Base-by-base conservation (phyloP, 1,284 basidiomycete genomes). In the Puccinia sorghi region DNA sequence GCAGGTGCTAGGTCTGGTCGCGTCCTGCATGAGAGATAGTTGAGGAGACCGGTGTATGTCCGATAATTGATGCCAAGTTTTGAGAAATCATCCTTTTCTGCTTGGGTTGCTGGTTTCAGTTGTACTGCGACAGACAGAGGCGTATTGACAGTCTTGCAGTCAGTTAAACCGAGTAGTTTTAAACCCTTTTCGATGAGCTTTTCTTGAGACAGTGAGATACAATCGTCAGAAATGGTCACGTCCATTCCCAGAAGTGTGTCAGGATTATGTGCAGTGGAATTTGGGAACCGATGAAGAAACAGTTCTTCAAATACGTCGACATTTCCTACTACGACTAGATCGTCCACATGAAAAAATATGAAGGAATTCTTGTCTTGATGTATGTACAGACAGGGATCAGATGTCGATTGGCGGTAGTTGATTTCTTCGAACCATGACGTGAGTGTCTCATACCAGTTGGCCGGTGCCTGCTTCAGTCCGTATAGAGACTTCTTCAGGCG, bases 1-100 rank as follows among this genome's bases (percentile, higher is more conserved):
- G n/a, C n/a, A n/a, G n/a, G n/a, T n/a, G n/a, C 32, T 5, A 69
- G 27, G 22, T 69, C 66, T n/a, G 66, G 66, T 20, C 37, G 32
- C 5, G 66, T 43, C 12, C 9, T 4, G n/a, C 27, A 22, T 13
- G n/a, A 22, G 22, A 69, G 66, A n/a, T 69, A 69, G 27, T 69
- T 69, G 5, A 69, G 54, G n/a, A n/a, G n/a, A n/a, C n/a, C n/a
- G n/a, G n/a, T n/a, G n/a, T n/a, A n/a, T n/a, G n/a, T n/a, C n/a
- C n/a, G n/a, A n/a, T n/a, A n/a, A n/a, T n/a, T n/a, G n/a, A n/a
- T n/a, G n/a, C n/a, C n/a, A n/a, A n/a, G n/a, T n/a, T 56, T 56
- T 56, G 7, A 8, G 25, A 56, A 56, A 9, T 56, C 54, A 6
- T n/a, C 8, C 25, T 56, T 20, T 6, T 56, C 54, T 56, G 7